phyloP scores from a whole-genome alignment of 371 early-diverging fungal species.

The Conidiobolus incongruus region DNA sequence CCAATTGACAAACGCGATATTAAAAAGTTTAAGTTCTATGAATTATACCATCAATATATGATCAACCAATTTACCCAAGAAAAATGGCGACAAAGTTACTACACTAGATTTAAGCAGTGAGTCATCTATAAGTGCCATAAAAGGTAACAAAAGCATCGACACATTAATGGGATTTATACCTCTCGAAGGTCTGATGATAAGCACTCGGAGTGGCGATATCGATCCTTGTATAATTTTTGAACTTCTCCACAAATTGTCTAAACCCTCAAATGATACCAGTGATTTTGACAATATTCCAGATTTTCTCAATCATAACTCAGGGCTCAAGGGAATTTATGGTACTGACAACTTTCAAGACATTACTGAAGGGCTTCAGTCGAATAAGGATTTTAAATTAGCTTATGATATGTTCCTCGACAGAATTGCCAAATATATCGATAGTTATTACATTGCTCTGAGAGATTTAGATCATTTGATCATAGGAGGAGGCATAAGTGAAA shows the following conservation, averaged over 20 bases:
- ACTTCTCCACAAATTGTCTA: not conserved
- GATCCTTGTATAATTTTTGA: not conserved
- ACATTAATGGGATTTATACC: constrained; percentile 12
- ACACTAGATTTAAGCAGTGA: constrained; percentile 11
- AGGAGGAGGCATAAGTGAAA: no score
- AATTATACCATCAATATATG: constrained; percentile 8
- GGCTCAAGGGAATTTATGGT: no score
- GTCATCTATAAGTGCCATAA: constrained; percentile 8
- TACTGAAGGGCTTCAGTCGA: no score
- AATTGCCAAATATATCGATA: no score
- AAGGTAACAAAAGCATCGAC: constrained; percentile 7
- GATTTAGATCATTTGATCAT: no score
- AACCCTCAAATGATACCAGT: no score
- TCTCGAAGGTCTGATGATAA: constrained; percentile 3
- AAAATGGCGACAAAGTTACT: constrained; percentile 6
- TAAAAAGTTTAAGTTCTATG: constrained; percentile 11
- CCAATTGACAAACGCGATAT: constrained; percentile 8
- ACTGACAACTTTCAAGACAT: no score
- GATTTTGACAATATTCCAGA: no score
- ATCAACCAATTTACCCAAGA: not conserved
- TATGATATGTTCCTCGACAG: no score
- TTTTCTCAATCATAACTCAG: no score
- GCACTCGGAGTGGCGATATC: not conserved
- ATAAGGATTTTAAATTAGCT: no score
- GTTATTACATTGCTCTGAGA: no score